phyloP scores from a whole-genome alignment of 176 grass and related monocot species.

The Metroxylon sagu region DNA sequence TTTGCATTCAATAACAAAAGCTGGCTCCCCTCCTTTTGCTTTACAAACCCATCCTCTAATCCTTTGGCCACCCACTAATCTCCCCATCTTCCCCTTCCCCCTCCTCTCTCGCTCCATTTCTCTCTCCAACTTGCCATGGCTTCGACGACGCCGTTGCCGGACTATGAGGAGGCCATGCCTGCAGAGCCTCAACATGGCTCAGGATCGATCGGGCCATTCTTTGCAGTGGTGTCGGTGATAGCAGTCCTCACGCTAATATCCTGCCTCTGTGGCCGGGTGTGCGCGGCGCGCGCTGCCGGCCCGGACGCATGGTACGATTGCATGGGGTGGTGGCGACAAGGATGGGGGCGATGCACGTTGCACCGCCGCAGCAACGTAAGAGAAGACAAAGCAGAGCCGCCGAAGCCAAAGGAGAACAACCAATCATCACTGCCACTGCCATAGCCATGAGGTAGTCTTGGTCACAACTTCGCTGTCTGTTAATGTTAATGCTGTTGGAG shows the following conservation, averaged over 20 bases:
- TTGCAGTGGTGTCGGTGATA: constrained; percentile 48
- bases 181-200: constrained; percentile 11
- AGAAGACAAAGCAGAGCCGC: constrained; percentile 29
- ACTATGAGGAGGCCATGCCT: constrained; percentile 11
- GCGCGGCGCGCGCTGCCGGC: not conserved
- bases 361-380: not conserved
- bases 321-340: too few relatives aligned
- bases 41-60: too few relatives aligned
- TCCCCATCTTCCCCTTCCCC: too few relatives aligned
- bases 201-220: constrained; percentile 53
- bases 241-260: constrained; percentile 52
- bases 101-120: too few relatives aligned
- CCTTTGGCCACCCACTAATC: too few relatives aligned
- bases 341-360: too few relatives aligned
- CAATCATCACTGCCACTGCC: constrained; percentile 19
- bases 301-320: too few relatives aligned
- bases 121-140: constrained; percentile 7
- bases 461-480: too few relatives aligned
- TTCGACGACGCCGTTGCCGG: constrained; percentile 32
- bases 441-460: constrained; percentile 35
- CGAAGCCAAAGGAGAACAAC: constrained; percentile 1
- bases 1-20: constrained; percentile 46
- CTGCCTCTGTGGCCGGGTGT: constrained; percentile 44
- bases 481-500: too few relatives aligned
- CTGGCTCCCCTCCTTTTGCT: constrained; percentile 4